Base-by-base conservation (phyloP, 192 early-diverging fungal species). In the Lobulomyces angularis region DNA sequence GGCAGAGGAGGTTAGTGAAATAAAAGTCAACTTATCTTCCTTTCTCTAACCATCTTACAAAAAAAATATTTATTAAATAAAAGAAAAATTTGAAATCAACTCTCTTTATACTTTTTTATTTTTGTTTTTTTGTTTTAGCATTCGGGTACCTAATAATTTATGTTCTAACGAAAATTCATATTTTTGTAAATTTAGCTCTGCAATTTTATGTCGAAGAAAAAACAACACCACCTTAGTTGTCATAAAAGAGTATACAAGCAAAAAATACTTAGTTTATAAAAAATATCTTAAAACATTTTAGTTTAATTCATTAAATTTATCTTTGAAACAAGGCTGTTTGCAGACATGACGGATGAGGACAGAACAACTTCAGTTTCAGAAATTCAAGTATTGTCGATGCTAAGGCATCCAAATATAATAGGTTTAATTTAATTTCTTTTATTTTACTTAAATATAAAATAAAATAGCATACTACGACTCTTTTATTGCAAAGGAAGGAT, bases 391-490 rank as follows among this genome's bases (percentile, higher is more conserved):
- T 32, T 47, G 38, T 39, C 46, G 18, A 47, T 47, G 46, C 17
- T 47, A 17, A 42, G 46, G 9, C 46, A 47, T 41, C 41, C 46
- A 24, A 47, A 47, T 17, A 47, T 47, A 17, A 47, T n/a, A n/a
- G n/a, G n/a, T n/a, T n/a, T n/a, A n/a, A n/a, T n/a, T n/a, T n/a
- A n/a, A n/a, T n/a, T n/a, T n/a, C n/a, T n/a, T n/a, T n/a, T n/a
- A n/a, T n/a, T n/a, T n/a, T n/a, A n/a, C n/a, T n/a, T n/a, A n/a
- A n/a, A n/a, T n/a, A n/a, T n/a, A n/a, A n/a, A n/a, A n/a, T n/a
- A n/a, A n/a, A n/a, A n/a, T 51, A n/a, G 46, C 46, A 6, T 47
- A 47, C 48, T 48, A 47, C 48, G 46, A 47, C 51, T 42, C 35
- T 16, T 47, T 47, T 51, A 11, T 33, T n/a, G 48, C 44, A 7